Conservation (phyloP, 2,329 filamentous ascomycete species). For the Epichloe brachyelytri region DNA sequence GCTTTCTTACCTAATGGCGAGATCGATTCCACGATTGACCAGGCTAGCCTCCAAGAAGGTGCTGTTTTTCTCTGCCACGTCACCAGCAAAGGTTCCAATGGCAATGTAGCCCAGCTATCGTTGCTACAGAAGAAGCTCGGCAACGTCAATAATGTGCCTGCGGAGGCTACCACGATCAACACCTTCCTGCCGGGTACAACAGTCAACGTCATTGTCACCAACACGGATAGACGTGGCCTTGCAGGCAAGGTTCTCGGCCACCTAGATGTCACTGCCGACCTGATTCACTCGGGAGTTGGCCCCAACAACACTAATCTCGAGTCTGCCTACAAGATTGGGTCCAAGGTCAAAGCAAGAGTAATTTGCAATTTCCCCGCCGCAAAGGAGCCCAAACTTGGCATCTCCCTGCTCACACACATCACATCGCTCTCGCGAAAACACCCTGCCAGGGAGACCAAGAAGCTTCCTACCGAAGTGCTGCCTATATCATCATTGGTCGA, state of each 20-base stretch:
- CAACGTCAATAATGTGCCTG: conserved; percentile 51
- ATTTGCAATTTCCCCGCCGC: conserved; percentile 76
- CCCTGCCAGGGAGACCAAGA: conserved; percentile 23
- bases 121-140: conserved; percentile 58
- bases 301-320: conserved; percentile 57
- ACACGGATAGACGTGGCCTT: conserved; percentile 62
- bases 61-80: conserved; percentile 76
- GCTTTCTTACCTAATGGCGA: conserved; percentile 83
- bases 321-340: conserved; percentile 68
- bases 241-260: conserved; percentile 85
- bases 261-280: conserved; percentile 79
- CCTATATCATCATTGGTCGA: conserved; percentile 66
- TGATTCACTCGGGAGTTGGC: conserved; percentile 74
- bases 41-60: conserved; percentile 64
- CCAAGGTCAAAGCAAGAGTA: conserved; percentile 73
- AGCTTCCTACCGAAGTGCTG: conserved; percentile 43
- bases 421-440: conserved; percentile 43
- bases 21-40: conserved; percentile 50
- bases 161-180: conserved; percentile 74
- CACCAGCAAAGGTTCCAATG: conserved; percentile 58
- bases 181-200: conserved; percentile 85
- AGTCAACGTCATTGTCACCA: conserved; percentile 71
- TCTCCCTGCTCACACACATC: conserved; percentile 81
- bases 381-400: conserved; percentile 70
- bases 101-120: conserved; percentile 78